Percentiles rank a stretch among this genome's conserved stretches.
Conservation (phyloP, 495 filamentous ascomycete genomes). For the Poronia punctata region DNA sequence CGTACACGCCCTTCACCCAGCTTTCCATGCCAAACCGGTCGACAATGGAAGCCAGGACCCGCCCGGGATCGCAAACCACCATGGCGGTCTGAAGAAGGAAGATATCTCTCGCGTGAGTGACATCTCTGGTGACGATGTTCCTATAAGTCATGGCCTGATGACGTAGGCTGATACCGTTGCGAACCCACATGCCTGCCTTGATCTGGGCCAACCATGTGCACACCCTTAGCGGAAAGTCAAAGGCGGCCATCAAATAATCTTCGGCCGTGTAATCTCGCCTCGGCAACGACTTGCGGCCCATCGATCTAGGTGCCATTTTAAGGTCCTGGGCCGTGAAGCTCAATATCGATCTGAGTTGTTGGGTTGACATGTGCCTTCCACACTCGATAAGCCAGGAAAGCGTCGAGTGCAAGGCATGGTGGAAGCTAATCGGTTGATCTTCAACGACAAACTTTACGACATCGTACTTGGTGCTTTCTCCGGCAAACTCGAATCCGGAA, state of each 20-base stretch:
- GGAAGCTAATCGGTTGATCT: constrained; percentile 88
- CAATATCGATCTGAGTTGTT: constrained; percentile 59
- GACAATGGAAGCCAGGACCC: constrained; percentile 81
- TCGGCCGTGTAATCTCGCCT: constrained; percentile 50
- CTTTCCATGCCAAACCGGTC: constrained; percentile 82
- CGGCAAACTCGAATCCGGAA: constrained; percentile 73
- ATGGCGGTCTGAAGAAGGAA: constrained; percentile 88
- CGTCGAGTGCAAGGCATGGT: constrained; percentile 93
- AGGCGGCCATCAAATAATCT: constrained; percentile 77
- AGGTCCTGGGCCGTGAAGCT: constrained; percentile 55
- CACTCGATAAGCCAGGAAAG: constrained; percentile 96
- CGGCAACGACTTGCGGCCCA: constrained; percentile 46
- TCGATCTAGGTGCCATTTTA: constrained; percentile 46
- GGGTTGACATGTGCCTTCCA: constrained; percentile 64
- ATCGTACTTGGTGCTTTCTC: constrained; percentile 46
- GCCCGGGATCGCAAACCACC: constrained; percentile 74
- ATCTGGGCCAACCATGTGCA: constrained; percentile 97
- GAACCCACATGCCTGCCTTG: constrained; percentile 97
- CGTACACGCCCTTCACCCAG: constrained; percentile 83
- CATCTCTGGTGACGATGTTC: constrained; percentile 77
- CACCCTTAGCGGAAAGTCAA: constrained; percentile 88
- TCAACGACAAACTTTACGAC: constrained; percentile 86
- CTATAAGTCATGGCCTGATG: constrained; percentile 93
- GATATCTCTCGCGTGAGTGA: constrained; percentile 90
- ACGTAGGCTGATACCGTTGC: constrained; percentile 89